Evolutionary conservation across 2,329 filamentous ascomycete species (phyloP), one percentile per base, ranked within the genome.

Genomic region (Dryadomyces quercus-mongolicae): DNA sequence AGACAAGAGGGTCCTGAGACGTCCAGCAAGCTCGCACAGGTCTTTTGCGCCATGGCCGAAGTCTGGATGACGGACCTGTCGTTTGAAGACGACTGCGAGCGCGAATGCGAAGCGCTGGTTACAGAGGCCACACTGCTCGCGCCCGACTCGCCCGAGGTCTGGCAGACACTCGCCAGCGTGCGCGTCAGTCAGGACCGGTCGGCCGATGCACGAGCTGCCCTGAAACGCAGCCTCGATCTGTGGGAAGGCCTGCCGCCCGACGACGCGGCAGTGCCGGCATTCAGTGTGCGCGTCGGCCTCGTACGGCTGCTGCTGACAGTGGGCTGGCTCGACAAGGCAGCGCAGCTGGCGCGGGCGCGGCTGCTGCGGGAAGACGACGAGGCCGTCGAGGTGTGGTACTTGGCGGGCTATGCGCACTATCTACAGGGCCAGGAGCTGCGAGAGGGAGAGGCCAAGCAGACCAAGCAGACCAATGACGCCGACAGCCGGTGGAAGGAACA

Each of bases 61-160:
- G 89, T 98, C 51, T 98, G 96, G 74, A 98, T 98, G 93, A 98
- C 93, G 12, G 93, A 98, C 72, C 72, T 97, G 62, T 93, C 87
- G 63, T 93, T 80, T 88, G 91, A 96, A 70, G 82, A 84, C 52
- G 90, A 96, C 65, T 93, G 92, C 5, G 93, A 98, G 72, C 74
- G 80, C 60, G 81, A 85, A 61, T 98, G 94, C 73, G 92, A 98
- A 70, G 74, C 81, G 5, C 81, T 95, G 56, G 81, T 97, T 59
- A 95, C 91, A 6, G 90, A 98, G 72, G 93, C 93, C 25, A 84
- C 93, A 55, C 74, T 95, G 62, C 81, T 94, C 57, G 87, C 87
- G 56, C 90, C 92, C 4, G 79, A 85, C 54, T 84, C 82, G 54
- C 80, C 91, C 4, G 92, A 96, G 70, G 87, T 90, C n/a, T 82